Conservation (phyloP, 2,329 filamentous ascomycete species). For the Xylariales sp. region DNA sequence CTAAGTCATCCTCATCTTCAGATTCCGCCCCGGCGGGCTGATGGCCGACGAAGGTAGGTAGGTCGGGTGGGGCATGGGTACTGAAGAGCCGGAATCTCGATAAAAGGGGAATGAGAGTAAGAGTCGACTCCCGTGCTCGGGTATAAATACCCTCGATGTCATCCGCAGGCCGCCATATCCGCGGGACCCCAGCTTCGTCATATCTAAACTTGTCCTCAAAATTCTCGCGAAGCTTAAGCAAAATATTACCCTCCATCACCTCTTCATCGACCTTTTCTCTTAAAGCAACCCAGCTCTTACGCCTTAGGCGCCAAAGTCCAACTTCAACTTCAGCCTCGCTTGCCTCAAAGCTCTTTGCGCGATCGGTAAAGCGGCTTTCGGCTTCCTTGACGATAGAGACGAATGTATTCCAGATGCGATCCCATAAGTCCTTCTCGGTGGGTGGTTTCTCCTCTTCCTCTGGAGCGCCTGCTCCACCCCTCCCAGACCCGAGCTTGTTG, state of each 20-base stretch:
- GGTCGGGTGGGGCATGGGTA: slow-evolving; percentile 81
- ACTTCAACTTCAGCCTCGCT: slow-evolving; percentile 91
- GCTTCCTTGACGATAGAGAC: slow-evolving; percentile 85
- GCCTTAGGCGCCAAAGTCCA: slow-evolving; percentile 89
- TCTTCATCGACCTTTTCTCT: slow-evolving; percentile 94
- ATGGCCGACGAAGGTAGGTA: slow-evolving; percentile 84
- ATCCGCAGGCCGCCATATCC: slow-evolving; percentile 96
- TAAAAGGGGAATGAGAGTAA: slow-evolving; percentile 89
- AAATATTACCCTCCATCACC: slow-evolving; percentile 95
- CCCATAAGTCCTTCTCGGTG: slow-evolving; percentile 90
- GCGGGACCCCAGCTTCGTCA: slow-evolving; percentile 91
- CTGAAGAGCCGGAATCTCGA: slow-evolving; percentile 82
- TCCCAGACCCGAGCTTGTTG: slow-evolving; percentile 91
- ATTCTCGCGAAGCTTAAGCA: slow-evolving; percentile 95
- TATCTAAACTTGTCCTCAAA: slow-evolving; percentile 99
- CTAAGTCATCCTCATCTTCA: slow-evolving; percentile 89
- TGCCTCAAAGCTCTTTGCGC: slow-evolving; percentile 93
- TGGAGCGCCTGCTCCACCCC: slow-evolving; percentile 83
- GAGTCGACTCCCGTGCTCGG: slow-evolving; percentile 88
- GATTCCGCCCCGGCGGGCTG: slow-evolving; percentile 79
- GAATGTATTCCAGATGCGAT: slow-evolving; percentile 92
- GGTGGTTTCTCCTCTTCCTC: slow-evolving; percentile 79
- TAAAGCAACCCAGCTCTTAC: slow-evolving; percentile 94
- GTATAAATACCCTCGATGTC: slow-evolving; percentile 98
- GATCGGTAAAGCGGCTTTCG: slow-evolving; percentile 84